Percentiles rank a stretch among this genome's conserved stretches.
These are phyloP conservation scores for Mycena polygramma DNA, from an alignment of 768 basidiomycete genomes.

Conservation along the genomic window DNA sequence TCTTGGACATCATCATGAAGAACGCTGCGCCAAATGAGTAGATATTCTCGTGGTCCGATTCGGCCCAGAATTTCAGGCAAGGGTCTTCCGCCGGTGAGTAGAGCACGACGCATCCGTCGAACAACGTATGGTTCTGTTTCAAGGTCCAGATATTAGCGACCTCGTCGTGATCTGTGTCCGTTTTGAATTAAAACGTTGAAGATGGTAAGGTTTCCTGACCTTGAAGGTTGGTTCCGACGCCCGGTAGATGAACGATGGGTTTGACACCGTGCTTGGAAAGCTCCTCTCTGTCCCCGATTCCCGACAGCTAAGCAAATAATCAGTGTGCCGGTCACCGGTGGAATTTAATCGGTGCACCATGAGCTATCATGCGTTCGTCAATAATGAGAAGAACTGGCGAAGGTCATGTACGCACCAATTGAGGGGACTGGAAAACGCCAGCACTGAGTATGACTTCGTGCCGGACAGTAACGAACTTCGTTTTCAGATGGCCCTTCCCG, in stretches of 20 bases:
- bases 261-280: conserved; percentile 44
- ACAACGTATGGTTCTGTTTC: conserved; percentile 45
- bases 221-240: conserved; percentile 54
- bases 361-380: conserved; percentile 32
- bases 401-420: conserved; percentile 42
- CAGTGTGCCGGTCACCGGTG: neutral
- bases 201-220: conserved; percentile 31
- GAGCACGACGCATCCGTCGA: conserved; percentile 43
- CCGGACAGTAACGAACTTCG: conserved; percentile 40
- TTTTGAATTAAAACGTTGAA: neutral
- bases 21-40: conserved; percentile 44
- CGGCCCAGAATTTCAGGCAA: conserved; percentile 43
- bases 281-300: conserved; percentile 48
- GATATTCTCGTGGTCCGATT: conserved; percentile 38
- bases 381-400: neutral
- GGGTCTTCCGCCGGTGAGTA: conserved; percentile 42
- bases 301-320: conserved; percentile 44
- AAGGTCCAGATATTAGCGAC: conserved; percentile 46
- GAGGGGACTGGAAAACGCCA: conserved; percentile 46
- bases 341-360: conserved; percentile 33
- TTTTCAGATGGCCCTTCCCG: conserved; percentile 37
- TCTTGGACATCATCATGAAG: conserved; percentile 37
- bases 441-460: conserved; percentile 48
- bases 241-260: conserved; percentile 47
- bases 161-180: conserved; percentile 48